Evolutionary conservation across 768 basidiomycete species (phyloP), one percentile per base, ranked within the genome.

Genomic region (Flagelloscypha sp.): DNA sequence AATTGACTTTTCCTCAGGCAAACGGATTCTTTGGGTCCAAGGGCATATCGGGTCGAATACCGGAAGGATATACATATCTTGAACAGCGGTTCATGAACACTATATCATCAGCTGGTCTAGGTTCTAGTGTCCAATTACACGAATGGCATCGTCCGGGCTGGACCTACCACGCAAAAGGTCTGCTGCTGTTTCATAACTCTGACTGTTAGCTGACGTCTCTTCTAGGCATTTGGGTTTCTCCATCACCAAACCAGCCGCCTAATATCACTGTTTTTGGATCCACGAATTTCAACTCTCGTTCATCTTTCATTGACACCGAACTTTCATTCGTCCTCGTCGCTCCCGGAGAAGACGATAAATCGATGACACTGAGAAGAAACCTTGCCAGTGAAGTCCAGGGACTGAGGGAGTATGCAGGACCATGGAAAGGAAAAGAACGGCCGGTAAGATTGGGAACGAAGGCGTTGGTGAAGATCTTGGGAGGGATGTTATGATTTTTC

Each of bases 151-250:
- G 72, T 44, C 62, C 68, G 16, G 88, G 83, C 3, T 99, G 95
- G 95, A 98, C 95, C 1, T 99, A 99, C 60, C 95, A 99, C 51
- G 87, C 95, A 17, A 99, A 99, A 71, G 95, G 93, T 94, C 42
- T 24, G 56, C 44, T 24, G 24, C 25, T 22, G 12, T 17, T 19
- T 20, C 6, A 22, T 19, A 33, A 20, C 22, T 29, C 17, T 25
- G 23, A 21, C 23, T 30, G 13, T 37, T 29, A n/a, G 24, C 33
- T 17, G 18, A 24, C 39, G n/a, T n/a, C n/a, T n/a, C 35, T 17
- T 36, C n/a, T 40, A 92, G 89, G 90, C 22, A 75, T 92, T 23
- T 95, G 90, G 90, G 53, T 90, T 8, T 84, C 86, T 2, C 76
- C 78, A 12, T 59, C 59, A 6, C 52, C 64, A 1, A 56, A 57